Percentiles rank a stretch among this genome's conserved stretches.
These are phyloP conservation scores for Ceratobasidium sp. DNA, from an alignment of 1,284 basidiomycete genomes.

Conservation along the genomic window DNA sequence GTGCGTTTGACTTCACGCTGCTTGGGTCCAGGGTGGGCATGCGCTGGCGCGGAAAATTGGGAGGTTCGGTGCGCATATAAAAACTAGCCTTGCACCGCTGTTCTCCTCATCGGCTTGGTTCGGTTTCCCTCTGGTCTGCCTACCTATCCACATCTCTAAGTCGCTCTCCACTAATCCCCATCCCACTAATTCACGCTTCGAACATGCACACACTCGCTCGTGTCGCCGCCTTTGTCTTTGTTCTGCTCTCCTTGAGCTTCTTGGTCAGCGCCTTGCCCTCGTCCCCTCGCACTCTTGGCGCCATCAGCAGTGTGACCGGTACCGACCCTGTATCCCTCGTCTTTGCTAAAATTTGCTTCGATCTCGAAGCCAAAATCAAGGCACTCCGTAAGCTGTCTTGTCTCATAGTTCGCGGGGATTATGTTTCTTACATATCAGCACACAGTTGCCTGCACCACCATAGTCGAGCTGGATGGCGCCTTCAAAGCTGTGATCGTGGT, in stretches of 20 bases:
- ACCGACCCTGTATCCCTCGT: constrained; percentile 18
- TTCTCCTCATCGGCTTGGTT: not conserved
- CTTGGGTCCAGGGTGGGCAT: not conserved
- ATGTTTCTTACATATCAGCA: not conserved
- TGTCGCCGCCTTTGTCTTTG: not conserved
- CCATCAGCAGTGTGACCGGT: not conserved
- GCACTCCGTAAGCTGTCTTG: constrained; percentile 14
- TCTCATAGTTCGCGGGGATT: no score
- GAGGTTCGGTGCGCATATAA: not conserved
- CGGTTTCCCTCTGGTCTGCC: not conserved
- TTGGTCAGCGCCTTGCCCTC: constrained; percentile 21
- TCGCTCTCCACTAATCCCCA: not conserved
- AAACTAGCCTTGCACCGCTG: not conserved
- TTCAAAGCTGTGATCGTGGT: not conserved
- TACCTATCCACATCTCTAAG: not conserved
- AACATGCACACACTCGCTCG: constrained; percentile 36
- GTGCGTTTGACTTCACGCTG: not conserved
- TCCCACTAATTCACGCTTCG: not conserved
- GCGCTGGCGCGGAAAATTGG: not conserved
- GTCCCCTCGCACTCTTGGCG: not conserved
- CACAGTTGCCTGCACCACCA: constrained; percentile 20
- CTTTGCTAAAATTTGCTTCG: not conserved
- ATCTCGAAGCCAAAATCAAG: constrained; percentile 20
- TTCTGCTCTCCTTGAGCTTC: constrained; percentile 35
- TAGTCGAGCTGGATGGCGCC: constrained; percentile 2